Evolutionary conservation across 1,284 basidiomycete species (phyloP).

Genomic region (Fomitopsis palustris): DNA sequence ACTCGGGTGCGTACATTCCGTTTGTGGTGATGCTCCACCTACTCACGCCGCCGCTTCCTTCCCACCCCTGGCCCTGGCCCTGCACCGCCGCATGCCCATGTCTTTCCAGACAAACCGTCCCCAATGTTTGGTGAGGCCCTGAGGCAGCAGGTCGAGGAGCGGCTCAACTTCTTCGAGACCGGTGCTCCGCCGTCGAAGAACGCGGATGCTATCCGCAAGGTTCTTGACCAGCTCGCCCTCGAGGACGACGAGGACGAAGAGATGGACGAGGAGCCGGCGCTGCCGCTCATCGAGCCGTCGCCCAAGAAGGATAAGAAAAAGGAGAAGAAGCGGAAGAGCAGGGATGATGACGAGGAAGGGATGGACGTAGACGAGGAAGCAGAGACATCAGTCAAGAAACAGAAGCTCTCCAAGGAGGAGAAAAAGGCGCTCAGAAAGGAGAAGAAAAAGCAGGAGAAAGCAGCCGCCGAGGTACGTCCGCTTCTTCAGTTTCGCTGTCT

Average conservation of each 20-base stretch:
- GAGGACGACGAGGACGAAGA: constrained; percentile 70
- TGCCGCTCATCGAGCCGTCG: constrained; percentile 53
- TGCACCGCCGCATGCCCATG: not conserved
- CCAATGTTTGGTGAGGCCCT: constrained; percentile 95
- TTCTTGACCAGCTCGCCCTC: constrained; percentile 74
- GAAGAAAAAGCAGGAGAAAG: constrained; percentile 58
- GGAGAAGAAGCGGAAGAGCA: constrained; percentile 60
- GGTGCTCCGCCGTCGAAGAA: constrained; percentile 84
- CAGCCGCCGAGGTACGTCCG: constrained; percentile 32
- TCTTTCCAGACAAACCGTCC: constrained; percentile 71
- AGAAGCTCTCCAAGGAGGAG: constrained; percentile 77
- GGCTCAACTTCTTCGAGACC: constrained; percentile 92
- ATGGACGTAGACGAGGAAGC: constrained; percentile 52
- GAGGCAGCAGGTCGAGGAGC: constrained; percentile 92
- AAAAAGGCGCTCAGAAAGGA: constrained; percentile 80
- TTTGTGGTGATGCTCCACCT: not conserved
- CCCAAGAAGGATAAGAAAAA: constrained; percentile 53
- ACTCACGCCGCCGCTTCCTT: not conserved
- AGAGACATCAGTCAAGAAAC: constrained; percentile 61
- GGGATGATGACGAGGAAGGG: constrained; percentile 45
- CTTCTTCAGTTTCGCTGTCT: constrained; percentile 10
- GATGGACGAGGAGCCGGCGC: constrained; percentile 43
- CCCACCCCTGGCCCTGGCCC: not conserved
- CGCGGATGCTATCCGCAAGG: constrained; percentile 86
- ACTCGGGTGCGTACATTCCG: constrained; percentile 59